phyloP scores from a whole-genome alignment of 208 protist species.

The Tritrichomonas foetus region DNA sequence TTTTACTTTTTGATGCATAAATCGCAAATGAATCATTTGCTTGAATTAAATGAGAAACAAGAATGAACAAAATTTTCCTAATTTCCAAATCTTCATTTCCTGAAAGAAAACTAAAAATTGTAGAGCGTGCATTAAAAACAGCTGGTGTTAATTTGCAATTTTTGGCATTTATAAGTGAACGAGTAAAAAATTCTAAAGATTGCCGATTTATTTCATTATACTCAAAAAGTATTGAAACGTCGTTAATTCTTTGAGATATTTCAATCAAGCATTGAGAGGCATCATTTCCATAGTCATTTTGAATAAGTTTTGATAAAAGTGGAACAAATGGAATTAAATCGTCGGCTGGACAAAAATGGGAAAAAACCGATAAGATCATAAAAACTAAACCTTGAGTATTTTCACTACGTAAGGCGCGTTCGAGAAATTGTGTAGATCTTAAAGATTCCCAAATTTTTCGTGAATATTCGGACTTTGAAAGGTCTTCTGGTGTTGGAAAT shows the following conservation, averaged over 20 bases:
- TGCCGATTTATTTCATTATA: neutral
- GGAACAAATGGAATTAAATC: conserved; percentile 17
- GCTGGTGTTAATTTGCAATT: neutral
- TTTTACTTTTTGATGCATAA: neutral
- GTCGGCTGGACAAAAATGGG: neutral
- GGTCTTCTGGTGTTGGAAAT: neutral
- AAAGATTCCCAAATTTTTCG: neutral
- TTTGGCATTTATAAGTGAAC: neutral
- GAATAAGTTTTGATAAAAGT: neutral
- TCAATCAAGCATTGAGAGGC: neutral
- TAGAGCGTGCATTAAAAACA: neutral
- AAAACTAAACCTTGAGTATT: neutral
- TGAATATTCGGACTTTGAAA: neutral
- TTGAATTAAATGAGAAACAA: neutral
- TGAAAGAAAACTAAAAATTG: neutral
- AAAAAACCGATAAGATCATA: conserved; percentile 5
- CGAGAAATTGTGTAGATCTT: conserved; percentile 5
- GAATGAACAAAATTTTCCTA: neutral
- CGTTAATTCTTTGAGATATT: neutral
- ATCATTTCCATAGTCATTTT: neutral
- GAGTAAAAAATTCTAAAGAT: neutral
- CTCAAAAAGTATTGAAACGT: neutral
- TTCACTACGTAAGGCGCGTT: neutral
- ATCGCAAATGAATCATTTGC: neutral
- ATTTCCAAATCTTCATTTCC: neutral